Base-by-base conservation (phyloP, 805 yeast species). In the Jamesozyma jinghongensis region DNA sequence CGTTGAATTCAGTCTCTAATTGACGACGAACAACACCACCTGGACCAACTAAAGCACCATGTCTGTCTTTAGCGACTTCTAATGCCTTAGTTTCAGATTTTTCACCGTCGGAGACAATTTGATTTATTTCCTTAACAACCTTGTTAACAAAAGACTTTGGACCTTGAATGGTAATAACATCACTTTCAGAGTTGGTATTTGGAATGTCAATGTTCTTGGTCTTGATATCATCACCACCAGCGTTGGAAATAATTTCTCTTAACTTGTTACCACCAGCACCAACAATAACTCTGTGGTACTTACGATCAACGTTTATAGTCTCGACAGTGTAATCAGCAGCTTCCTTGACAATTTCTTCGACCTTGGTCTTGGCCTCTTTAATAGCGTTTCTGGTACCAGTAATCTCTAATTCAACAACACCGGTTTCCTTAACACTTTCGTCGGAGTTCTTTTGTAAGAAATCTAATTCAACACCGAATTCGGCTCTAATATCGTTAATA, bases 381-480 rank as follows among this genome's bases (percentile, higher is more conserved):
- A 92, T 79, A 14, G 81, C 84, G 25, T 74, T 58, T 63, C 78
- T 78, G 34, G 94, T 76, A 46, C 98, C 98, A 26, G 80, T 73
- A 48, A 92, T 68, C 49, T 73, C 79, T 46, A 90, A 69, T 39
- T 75, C 80, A 33, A 79, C 81, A 40, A 54, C 65, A 4, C 78
- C 82, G 13, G 65, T 47, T 27, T 63, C 69, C 36, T 67, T 65
- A 40, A 73, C 79, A 27, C 57, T 62, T 14, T 61, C 62, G 37
- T 67, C 69, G 19, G 67, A 70, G 27, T 59, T 59, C 42, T 57
- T 62, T 41, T 59, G 62, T 38, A 56, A 45, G 43, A 69, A 65
- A 37, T 66, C 66, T 59, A 76, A 69, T 49, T 79, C 80, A 38
- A 79, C 75, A 37, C 69, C 71, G 38, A 62, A 61, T 39, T 65